Evolutionary conservation across 2,329 filamentous ascomycete species (phyloP), one percentile per base, ranked within the genome.

Genomic region (Talaromyces verruculosus): DNA sequence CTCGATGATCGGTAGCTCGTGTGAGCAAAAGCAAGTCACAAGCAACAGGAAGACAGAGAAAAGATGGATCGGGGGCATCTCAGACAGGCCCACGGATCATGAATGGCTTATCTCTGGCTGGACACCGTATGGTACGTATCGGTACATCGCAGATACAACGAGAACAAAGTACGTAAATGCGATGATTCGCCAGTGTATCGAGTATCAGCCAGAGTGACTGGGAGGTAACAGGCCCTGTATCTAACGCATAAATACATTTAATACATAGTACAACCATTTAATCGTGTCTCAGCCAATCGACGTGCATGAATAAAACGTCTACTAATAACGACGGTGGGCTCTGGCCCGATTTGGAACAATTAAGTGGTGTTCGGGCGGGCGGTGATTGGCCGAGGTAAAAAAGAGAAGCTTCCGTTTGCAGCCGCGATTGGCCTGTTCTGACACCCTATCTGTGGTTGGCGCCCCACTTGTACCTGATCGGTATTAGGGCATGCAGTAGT

Each of bases 391-490:
- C 5, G 37, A 43, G 30, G 28, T 30, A 25, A 43, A 35, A 45
- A 30, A 35, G 37, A 33, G 28, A 62, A 61, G 59, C 64, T 49
- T 61, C 64, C 58, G 64, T 19, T 62, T 66, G 64, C 64, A 58
- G 64, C 64, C 47, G 59, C 41, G 4, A 66, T 66, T 66, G 64
- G 64, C 25, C 30, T 51, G 37, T 25, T 10, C n/a, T 10, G 8
- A 22, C 3, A 5, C 8, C 7, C 5, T 37, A 25, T 15, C 13
- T 30, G 15, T 30, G 43, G 45, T 33, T 11, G 8, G 3, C 10
- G 53, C 11, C 33, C 53, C 30, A 15, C 17, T 1, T 5, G 53
- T 57, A 5, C 47, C 57, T 28, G 35, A 55, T 61, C 49, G 47
- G 57, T n/a, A 4, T 13, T 45, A 41, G 47, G 10, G 3, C 7